Base-by-base conservation (phyloP, 768 basidiomycete genomes). In the Dacryopinax primogenitus region DNA sequence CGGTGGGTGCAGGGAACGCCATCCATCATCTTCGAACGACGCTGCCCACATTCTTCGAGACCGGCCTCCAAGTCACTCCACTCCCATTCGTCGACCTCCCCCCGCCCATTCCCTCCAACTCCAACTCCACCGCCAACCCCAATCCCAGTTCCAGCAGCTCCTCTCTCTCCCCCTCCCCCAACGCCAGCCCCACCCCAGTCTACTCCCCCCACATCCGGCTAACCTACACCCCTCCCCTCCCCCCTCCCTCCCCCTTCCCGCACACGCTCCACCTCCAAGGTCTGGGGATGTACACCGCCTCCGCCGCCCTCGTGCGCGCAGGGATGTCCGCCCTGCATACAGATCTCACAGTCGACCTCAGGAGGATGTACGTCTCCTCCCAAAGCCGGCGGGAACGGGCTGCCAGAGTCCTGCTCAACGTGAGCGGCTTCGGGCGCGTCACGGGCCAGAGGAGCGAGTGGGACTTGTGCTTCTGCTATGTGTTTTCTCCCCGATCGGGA, bases 401-500 rank as follows among this genome's bases (percentile, higher is more conserved):
- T 63, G 67, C 88, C 18, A 74, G 79, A 23, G 74, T 90, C 0
- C 79, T 81, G 1, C 74, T 86, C 36, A 74, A 73, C 58, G 84
- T 88, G 4, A 73, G 74, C 11, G 88, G 89, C 0, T 77, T 74
- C 1, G 81, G 81, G 1, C 80, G 89, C 16, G 83, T 91, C 34
- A 86, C 84, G 63, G 83, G 85, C 16, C 78, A 79, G 12, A 71
- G 67, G 0, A 80, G 80, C n/a, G 82, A 87, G 72, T 90, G 88
- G 88, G 81, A 86, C 67, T 81, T 89, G 86, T 79, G 83, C 70
- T 87, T 84, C 62, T 87, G 85, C 30, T 91, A 92, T 73, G 76
- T 77, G 0, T 90, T 90, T 73, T 88, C 87, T 1, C 86, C 87
- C 0, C 63, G 74, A 26, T 81, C 82, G 0, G 89, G 86, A 3